Base-by-base conservation (phyloP, 106 monocot genomes). In the Dendrobium nobile region DNA sequence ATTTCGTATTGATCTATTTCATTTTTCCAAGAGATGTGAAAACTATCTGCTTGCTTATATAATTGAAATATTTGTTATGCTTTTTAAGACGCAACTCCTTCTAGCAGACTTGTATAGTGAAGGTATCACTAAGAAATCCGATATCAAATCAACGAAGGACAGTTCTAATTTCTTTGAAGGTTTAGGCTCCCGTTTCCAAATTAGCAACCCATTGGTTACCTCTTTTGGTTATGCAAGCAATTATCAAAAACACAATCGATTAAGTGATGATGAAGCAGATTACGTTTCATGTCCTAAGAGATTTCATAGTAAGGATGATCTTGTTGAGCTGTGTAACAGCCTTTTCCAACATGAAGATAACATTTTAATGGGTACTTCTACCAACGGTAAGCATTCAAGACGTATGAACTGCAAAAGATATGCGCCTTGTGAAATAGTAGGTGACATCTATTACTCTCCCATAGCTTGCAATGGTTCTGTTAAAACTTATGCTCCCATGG, bases 251-350 rank as follows among this genome's bases (percentile, higher is more conserved):
- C 75, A 82, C 42, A 73, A 77, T 77, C 77, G 19, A 67, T 79
- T 83, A 82, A 15, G 20, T 40, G 83, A 47, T 72, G 77, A 70
- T 27, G 18, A 28, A 40, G 56, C 41, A 55, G 8, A 54, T 41
- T n/a, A 6, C 70, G 70, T 73, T 77, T 83, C 79, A 73, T 47
- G 59, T 20, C 65, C 86, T 73, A 86, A 80, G 65, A 81, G 72
- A 83, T 85, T 82, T 44, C 70, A 44, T 67, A 83, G 26, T n/a
- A 28, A 83, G 9, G 74, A 13, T 67, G 22, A 24, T 19, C 37
- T 42, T 84, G 75, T 59, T 79, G 44, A 41, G 72, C 24, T 72
- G 75, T 16, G 44, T 75, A 42, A 68, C 80, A 37, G 7, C 73
- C 77, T 44, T 75, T 68, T 47, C 27, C 65, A 74, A 45, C 26